phyloP scores from a whole-genome alignment of 2,329 filamentous ascomycete species.

The Exophiala sp. region DNA sequence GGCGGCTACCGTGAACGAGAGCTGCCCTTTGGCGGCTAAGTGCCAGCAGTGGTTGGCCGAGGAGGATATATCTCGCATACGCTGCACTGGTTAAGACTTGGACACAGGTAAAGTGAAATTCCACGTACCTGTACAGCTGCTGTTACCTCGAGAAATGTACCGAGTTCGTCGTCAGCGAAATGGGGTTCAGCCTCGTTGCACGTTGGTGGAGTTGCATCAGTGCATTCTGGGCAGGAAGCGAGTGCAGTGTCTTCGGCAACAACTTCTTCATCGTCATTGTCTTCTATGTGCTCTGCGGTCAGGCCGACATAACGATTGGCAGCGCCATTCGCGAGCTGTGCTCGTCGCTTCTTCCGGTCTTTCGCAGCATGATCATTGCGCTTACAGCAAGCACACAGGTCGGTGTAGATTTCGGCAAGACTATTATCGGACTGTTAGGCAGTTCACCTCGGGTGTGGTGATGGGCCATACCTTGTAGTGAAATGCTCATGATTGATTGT shows the following conservation, averaged over 20 bases:
- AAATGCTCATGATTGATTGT: slow-evolving; percentile 33
- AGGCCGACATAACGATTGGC: slow-evolving; percentile 23
- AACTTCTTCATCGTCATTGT: slow-evolving; percentile 5
- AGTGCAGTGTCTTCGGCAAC: neutral
- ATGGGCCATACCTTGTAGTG: slow-evolving; percentile 27
- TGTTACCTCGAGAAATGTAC: slow-evolving; percentile 24
- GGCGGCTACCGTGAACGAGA: slow-evolving; percentile 24
- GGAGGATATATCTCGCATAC: slow-evolving; percentile 13
- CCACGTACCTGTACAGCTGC: slow-evolving; percentile 25
- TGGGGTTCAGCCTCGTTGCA: slow-evolving; percentile 4
- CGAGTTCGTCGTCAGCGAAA: slow-evolving; percentile 28
- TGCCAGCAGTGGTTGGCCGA: slow-evolving; percentile 25
- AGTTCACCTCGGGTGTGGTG: too few species aligned
- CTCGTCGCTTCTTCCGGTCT: slow-evolving; percentile 2
- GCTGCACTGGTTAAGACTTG: slow-evolving; percentile 12
- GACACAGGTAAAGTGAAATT: neutral
- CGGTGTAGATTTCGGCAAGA: slow-evolving; percentile 27
- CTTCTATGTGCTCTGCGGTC: slow-evolving; percentile 12
- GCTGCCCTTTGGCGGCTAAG: slow-evolving; percentile 24
- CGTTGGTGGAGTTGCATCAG: neutral
- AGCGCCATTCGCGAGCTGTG: neutral
- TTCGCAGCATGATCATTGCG: slow-evolving; percentile 11
- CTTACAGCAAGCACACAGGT: slow-evolving; percentile 27
- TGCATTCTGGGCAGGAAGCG: slow-evolving; percentile 15
- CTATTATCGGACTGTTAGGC: slow-evolving; percentile 1